These are phyloP conservation scores for Penicillium frequentans DNA, from an alignment of 2,329 filamentous ascomycete genomes.

Conservation along the genomic window DNA sequence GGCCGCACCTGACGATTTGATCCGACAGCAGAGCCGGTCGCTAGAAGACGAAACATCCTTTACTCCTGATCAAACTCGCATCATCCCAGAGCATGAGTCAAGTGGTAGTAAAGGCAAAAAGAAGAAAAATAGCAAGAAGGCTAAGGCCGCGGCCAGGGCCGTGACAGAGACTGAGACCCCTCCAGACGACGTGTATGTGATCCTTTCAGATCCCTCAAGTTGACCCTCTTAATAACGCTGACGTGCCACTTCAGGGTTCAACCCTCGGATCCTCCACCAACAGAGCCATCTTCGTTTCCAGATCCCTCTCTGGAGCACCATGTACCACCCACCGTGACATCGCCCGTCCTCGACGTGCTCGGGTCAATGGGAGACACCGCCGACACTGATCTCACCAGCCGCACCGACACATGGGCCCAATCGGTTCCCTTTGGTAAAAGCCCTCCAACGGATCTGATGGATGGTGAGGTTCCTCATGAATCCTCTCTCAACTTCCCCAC, in stretches of 20 bases:
- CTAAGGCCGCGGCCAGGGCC: constrained; percentile 33
- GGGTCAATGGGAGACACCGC: constrained; percentile 32
- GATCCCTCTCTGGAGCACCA: constrained; percentile 26
- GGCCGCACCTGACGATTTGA: constrained; percentile 40
- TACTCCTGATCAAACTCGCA: constrained; percentile 27
- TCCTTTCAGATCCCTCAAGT: background rate
- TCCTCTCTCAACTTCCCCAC: constrained; percentile 43
- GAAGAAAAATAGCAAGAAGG: constrained; percentile 42
- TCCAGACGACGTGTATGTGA: constrained; percentile 39
- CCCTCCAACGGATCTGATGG: constrained; percentile 41
- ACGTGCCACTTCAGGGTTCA: constrained; percentile 23
- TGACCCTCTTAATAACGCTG: background rate
- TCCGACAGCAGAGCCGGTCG: constrained; percentile 38
- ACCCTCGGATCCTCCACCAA: constrained; percentile 24
- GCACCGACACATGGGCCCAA: constrained; percentile 47
- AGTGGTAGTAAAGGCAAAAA: constrained; percentile 39
- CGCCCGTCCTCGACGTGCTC: constrained; percentile 42
- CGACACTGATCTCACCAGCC: constrained; percentile 35
- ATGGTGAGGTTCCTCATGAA: constrained; percentile 35
- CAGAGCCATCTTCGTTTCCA: constrained; percentile 34
- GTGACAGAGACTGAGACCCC: constrained; percentile 31
- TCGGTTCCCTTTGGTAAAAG: constrained; percentile 47
- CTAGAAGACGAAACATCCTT: constrained; percentile 32
- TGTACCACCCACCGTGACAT: constrained; percentile 28
- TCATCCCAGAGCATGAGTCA: constrained; percentile 32